Evolutionary conservation across 305 asterid species (phyloP).

Genomic region (Fraxinus sp.): DNA sequence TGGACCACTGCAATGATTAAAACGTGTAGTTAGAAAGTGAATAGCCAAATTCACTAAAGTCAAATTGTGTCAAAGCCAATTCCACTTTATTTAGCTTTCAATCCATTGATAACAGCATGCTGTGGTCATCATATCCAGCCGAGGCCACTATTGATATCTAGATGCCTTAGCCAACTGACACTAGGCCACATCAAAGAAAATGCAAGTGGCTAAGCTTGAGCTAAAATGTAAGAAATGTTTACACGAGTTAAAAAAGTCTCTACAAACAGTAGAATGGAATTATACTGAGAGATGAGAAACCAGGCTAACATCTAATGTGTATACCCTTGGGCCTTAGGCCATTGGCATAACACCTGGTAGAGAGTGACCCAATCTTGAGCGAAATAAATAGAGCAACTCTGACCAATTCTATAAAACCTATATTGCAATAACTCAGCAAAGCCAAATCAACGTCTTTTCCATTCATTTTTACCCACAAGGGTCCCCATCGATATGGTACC

Average conservation of each 20-base stretch:
- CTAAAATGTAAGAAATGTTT: background rate
- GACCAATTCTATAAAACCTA: background rate
- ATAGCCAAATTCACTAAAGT: background rate
- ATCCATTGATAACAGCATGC: background rate
- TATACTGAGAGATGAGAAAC: background rate
- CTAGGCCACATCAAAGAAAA: slow-evolving; percentile 13
- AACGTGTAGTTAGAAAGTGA: slow-evolving; percentile 21
- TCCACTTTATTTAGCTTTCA: slow-evolving; percentile 6
- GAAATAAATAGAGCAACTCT: background rate
- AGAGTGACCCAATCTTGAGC: background rate
- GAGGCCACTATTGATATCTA: background rate
- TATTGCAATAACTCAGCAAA: background rate
- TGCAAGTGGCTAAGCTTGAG: background rate
- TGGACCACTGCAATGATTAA: slow-evolving; percentile 71
- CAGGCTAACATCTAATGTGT: background rate
- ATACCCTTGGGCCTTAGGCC: background rate
- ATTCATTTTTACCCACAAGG: background rate
- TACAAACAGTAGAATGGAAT: background rate
- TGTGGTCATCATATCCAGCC: background rate
- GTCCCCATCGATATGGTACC: background rate
- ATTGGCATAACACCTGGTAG: background rate
- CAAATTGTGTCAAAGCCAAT: slow-evolving; percentile 5
- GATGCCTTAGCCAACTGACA: slow-evolving; percentile 3
- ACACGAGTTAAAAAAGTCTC: background rate
- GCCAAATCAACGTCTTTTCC: background rate